Base-by-base conservation (phyloP, 2,329 filamentous ascomycete species). In the Pleomassaria siparia region DNA sequence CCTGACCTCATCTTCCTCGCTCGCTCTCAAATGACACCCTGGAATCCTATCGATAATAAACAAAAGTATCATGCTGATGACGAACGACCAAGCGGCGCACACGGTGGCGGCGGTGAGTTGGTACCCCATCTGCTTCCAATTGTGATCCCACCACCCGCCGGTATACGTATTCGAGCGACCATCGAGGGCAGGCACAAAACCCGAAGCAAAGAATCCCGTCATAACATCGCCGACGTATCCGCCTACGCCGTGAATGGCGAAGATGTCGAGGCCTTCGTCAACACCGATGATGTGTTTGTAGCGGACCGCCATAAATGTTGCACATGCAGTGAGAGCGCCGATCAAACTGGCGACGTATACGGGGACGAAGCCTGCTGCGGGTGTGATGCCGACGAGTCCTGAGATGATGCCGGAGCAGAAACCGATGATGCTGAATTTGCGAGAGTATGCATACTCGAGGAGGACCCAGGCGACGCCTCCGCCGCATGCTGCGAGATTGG, bases 241-340 rank as follows among this genome's bases (percentile, higher is more conserved):
- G n/a, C 81, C 81, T 2, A 84, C 68, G 15, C 80, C 80, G 57
- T 84, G 81, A 22, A 84, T 76, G 24, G 79, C 79, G 50, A 83
- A 84, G 41, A 84, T 80, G 49, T 83, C 80, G 43, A 84, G 73
- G 2, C 80, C 79, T 37, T 83, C 81, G 48, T 84, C 81, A 10
- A 83, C 73, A 8, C 72, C 71, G 4, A 83, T 65, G 49, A 80
- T 69, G 42, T 81, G 70, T 55, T 82, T 82, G 54, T 68, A 68
- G 8, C 53, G 74, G 10, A 64, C 75, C 10, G 73, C 64, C 47
- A 75, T 76, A 47, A 76, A 76, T 51, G 76, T 80, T 16, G 71
- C 69, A 2, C 72, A 59, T 0, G 76, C 69, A 0, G 80, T 82
- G 2, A 83, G 53, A 13, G 78, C 71, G 2, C 81, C 81, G 15